phyloP scores from a whole-genome alignment of 148 eudicot species.

The Amaranthus hypochondriacus region DNA sequence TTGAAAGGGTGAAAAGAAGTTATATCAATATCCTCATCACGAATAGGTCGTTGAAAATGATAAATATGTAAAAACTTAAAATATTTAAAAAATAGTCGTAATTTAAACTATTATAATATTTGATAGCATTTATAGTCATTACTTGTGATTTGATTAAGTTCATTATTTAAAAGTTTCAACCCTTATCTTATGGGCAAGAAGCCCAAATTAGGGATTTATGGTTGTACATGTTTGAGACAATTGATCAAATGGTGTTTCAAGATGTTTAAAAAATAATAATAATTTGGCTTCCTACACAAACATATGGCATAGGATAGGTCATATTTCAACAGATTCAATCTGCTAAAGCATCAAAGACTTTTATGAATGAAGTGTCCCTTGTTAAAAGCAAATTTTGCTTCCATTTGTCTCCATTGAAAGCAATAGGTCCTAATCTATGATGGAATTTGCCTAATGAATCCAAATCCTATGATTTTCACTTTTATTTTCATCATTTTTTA shows the following conservation, averaged over 20 bases:
- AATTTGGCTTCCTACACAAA: neutral
- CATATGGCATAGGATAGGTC: neutral
- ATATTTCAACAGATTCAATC: neutral
- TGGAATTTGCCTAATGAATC: neutral
- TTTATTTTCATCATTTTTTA: too few species aligned
- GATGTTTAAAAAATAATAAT: neutral
- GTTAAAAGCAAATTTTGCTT: neutral
- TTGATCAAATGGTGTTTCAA: conserved; percentile 11
- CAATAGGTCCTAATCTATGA: neutral
- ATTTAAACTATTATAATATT: neutral
- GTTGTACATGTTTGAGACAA: conserved; percentile 28
- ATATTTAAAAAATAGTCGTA: neutral
- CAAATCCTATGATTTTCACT: neutral
- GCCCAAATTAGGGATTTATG: conserved; percentile 19
- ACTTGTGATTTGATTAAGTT: conserved; percentile 14
- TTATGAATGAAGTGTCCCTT: neutral
- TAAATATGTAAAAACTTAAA: neutral
- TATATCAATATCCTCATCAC: too few species aligned
- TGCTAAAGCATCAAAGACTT: neutral
- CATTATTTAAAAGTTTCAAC: neutral
- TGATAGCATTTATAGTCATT: conserved; percentile 8
- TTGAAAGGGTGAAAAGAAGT: too few species aligned
- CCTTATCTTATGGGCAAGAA: conserved; percentile 3
- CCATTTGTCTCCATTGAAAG: neutral
- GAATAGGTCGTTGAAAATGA: too few species aligned